Conservation (phyloP, 768 basidiomycete species). For the Xerocomellus dryophilus region DNA sequence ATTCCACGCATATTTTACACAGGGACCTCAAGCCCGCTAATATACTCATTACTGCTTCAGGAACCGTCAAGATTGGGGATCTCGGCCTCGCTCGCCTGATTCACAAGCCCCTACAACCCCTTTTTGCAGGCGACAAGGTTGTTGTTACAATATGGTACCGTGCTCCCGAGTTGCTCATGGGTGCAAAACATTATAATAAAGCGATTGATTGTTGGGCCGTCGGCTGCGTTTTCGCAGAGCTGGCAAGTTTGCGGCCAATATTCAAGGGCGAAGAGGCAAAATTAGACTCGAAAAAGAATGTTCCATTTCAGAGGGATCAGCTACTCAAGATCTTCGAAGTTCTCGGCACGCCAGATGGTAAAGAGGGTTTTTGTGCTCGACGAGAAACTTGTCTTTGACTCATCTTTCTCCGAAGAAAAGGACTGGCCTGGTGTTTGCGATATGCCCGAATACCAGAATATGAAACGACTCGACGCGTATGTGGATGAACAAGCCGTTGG, state of each 20-base stretch:
- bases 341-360: constrained; percentile 83
- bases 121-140: constrained; percentile 95
- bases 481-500: constrained; percentile 23
- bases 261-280: constrained; percentile 99
- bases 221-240: constrained; percentile 95
- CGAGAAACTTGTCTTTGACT: background rate
- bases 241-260: constrained; percentile 90
- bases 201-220: constrained; percentile 98
- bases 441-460: constrained; percentile 85
- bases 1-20: constrained; percentile 92
- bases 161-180: constrained; percentile 92
- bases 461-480: constrained; percentile 74
- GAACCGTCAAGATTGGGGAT: constrained; percentile 98
- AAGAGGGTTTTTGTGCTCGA: background rate
- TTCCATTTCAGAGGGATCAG: constrained; percentile 96
- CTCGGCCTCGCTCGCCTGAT: constrained; percentile 90
- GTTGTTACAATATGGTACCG: constrained; percentile 99
- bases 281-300: constrained; percentile 92
- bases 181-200: constrained; percentile 96
- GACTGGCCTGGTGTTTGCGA: constrained; percentile 84
- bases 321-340: constrained; percentile 95
- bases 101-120: constrained; percentile 85
- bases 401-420: constrained; percentile 49
- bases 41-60: constrained; percentile 86
- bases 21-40: constrained; percentile 99